Evolutionary conservation across 1,139 yeast genomes (phyloP).

Genomic region (Magnusiomyces suaveolens): DNA sequence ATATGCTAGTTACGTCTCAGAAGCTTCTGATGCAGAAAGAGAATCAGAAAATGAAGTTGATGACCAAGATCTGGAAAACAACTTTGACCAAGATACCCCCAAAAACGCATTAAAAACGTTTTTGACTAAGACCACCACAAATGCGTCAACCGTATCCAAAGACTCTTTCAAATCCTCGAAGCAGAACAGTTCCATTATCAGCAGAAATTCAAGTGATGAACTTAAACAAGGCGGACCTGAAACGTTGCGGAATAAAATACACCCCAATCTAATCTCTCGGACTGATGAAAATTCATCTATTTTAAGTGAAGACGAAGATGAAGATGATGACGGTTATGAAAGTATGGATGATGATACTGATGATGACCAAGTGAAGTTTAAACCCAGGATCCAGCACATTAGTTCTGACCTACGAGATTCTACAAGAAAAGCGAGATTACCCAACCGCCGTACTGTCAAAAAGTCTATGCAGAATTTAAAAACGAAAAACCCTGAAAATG

Average conservation of each 20-base stretch:
- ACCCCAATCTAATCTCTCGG: neutral
- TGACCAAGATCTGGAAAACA: neutral
- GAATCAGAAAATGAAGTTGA: neutral
- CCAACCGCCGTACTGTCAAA: neutral
- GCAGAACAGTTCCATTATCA: neutral
- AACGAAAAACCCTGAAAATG: neutral
- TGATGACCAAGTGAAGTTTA: neutral
- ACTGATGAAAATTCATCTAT: neutral
- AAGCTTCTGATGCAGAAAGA: neutral
- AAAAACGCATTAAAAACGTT: neutral
- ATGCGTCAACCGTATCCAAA: neutral
- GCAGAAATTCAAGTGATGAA: neutral
- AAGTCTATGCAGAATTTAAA: neutral
- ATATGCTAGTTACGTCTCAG: constrained; percentile 4
- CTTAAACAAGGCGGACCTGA: neutral
- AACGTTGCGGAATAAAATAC: neutral
- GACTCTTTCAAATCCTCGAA: neutral
- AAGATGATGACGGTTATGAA: neutral
- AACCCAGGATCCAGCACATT: neutral
- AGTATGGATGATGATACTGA: neutral
- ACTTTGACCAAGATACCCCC: neutral
- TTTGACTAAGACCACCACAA: neutral
- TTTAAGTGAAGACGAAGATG: neutral
- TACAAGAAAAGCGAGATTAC: neutral
- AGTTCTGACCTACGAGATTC: neutral